Evolutionary conservation across 225 moss, liverwort and hornwort species (phyloP), one percentile per base, ranked within the genome.

Genomic region (Marchantia paleacea): DNA sequence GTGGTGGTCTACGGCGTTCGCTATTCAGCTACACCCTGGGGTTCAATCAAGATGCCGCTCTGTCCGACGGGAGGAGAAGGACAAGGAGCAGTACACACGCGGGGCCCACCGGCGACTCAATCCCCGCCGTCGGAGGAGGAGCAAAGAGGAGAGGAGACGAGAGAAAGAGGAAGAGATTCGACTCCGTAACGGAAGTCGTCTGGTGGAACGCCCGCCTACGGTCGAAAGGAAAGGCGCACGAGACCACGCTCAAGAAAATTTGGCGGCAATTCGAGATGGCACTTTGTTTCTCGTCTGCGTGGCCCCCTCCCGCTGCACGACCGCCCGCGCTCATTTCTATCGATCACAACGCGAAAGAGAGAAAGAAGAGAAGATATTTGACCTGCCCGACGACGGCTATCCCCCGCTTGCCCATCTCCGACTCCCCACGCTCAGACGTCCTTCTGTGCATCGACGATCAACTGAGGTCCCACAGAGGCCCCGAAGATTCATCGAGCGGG

Each of bases 251-350:
- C 65, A 65, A 65, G 65, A 65, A 39, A 57, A 52, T 77, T 77
- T 77, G 77, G 77, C 77, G 77, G 77, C 62, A 77, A 77, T 47
- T 77, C 47, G 77, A 61, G 60, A 77, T 14, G 28, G 12, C 3
- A 28, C 29, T 68, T 68, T 31, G 68, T 1, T n/a, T 57, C n/a
- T 39, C 19, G 19, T 3, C 57, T 9, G 57, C 57, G 57, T 5
- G 13, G 57, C 13, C 48, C 22, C n/a, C 12, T 24, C 24, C 12
- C 60, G 14, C 58, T n/a, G 22, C 0, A 61, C 39, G 39, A 39
- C 3, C 39, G n/a, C 50, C 76, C 54, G n/a, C 50, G 22, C 50
- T 7, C 50, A 50, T 9, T 51, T 72, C 0, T 50, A 4, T 51
- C 72, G 50, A 50, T 0, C 11, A 24, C 8, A 72, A 72, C 52